Conservation (phyloP, 2,329 filamentous ascomycete genomes). For the Metarhizium brunneum region DNA sequence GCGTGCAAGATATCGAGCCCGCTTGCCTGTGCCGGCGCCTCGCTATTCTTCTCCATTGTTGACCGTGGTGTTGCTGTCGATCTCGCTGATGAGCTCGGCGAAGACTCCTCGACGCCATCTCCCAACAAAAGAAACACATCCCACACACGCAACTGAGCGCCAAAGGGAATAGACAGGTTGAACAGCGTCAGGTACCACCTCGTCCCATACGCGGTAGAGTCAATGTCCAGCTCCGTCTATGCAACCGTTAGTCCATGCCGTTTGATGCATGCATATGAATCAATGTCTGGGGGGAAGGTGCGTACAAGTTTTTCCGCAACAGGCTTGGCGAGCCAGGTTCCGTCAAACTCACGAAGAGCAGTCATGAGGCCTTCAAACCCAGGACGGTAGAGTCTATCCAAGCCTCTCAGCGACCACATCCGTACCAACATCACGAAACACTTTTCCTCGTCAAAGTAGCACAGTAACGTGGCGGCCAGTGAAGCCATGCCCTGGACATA, state of each 20-base stretch:
- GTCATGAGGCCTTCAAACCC: constrained; percentile 84
- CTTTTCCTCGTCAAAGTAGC: constrained; percentile 93
- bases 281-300: constrained; percentile 9
- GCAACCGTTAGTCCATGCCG: neutral
- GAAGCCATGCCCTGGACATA: constrained; percentile 99
- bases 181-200: constrained; percentile 97
- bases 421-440: constrained; percentile 96
- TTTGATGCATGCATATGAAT: too few species aligned
- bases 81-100: neutral
- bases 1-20: constrained; percentile 86
- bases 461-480: constrained; percentile 81
- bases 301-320: constrained; percentile 74
- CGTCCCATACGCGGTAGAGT: constrained; percentile 88
- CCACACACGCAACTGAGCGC: constrained; percentile 91
- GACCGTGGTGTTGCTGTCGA: neutral
- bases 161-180: constrained; percentile 92
- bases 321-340: constrained; percentile 72
- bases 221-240: constrained; percentile 67
- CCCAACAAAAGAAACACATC: constrained; percentile 95
- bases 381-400: constrained; percentile 73
- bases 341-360: constrained; percentile 76
- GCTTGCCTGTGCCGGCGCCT: constrained; percentile 11
- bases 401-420: constrained; percentile 79
- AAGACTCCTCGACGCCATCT: constrained; percentile 3
- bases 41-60: constrained; percentile 6